phyloP scores from a whole-genome alignment of 495 filamentous ascomycete genomes.

The Beverwykella pulmonaria region DNA sequence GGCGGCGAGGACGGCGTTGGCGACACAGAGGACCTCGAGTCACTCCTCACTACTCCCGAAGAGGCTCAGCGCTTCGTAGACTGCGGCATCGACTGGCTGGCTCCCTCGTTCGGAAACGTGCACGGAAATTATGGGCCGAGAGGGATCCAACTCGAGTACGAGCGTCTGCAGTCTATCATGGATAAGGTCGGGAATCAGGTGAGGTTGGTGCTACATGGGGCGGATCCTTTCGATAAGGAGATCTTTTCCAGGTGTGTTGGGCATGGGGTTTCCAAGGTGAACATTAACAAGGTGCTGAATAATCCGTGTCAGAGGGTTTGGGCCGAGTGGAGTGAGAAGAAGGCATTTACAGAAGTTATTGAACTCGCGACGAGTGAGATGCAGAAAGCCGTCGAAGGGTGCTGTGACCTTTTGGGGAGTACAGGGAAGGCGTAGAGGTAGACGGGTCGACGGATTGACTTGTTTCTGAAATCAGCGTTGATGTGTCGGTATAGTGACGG shows the following conservation, averaged over 20 bases:
- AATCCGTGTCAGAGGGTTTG: conserved; percentile 66
- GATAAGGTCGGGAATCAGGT: conserved; percentile 64
- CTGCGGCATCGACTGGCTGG: conserved; percentile 78
- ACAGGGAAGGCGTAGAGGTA: conserved; percentile 58
- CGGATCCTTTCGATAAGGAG: conserved; percentile 68
- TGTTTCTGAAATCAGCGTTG: too few relatives aligned
- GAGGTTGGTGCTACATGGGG: conserved; percentile 74
- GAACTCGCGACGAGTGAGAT: conserved; percentile 73
- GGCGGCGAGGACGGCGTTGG: conserved; percentile 83
- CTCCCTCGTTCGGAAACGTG: conserved; percentile 84
- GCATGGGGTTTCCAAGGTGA: conserved; percentile 73
- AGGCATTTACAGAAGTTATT: conserved; percentile 67
- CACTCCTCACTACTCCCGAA: conserved; percentile 74
- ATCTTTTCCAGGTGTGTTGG: conserved; percentile 68
- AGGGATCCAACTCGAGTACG: conserved; percentile 77
- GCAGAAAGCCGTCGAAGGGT: conserved; percentile 73
- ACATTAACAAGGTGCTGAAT: conserved; percentile 84
- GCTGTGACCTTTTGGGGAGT: conserved; percentile 72
- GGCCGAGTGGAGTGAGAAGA: conserved; percentile 67
- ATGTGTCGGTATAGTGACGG: too few relatives aligned
- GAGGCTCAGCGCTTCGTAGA: conserved; percentile 75
- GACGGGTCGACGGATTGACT: not conserved
- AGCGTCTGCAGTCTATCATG: conserved; percentile 65
- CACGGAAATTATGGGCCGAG: conserved; percentile 79
- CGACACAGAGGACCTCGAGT: conserved; percentile 73